Evolutionary conservation across 2,329 filamentous ascomycete genomes (phyloP), one percentile per base, ranked within the genome.

Genomic region (Phyllosticta citriasiana): DNA sequence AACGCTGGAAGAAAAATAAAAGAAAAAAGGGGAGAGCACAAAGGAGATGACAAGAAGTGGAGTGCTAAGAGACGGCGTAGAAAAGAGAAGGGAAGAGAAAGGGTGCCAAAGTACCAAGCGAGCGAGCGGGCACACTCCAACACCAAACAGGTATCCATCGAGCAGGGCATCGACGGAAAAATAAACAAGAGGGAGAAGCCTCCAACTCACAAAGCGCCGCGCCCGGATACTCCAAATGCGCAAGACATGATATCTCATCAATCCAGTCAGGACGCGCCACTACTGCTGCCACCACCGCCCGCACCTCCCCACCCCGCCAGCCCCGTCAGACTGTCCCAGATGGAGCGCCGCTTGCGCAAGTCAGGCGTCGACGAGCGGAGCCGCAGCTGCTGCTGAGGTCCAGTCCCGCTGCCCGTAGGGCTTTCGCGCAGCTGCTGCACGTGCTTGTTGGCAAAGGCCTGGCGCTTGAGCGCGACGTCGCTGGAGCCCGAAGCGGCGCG

Each of bases 281-380:
- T 12, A 16, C 33, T 10, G 14, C 33, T 10, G 4, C 33, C 33
- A 16, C 1, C 33, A 12, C 5, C 33, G 8, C 5, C 33, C 5
- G 33, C 33, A 12, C 33, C 33, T 55, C 25, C 55, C 58, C 58
- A 60, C 30, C 58, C 53, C 30, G 58, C 58, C 53, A 60, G 55
- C 19, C 51, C 58, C 2, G 58, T 60, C 25, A 60, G 30, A 52
- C 53, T 60, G 54, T 60, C 50, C 58, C 58, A 60, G 54, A 60
- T 51, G 9, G 58, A 60, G 26, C 58, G 50, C 12, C 27, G 54
- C 35, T 60, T 60, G 12, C 58, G 30, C 50, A 60, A n/a, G n/a
- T 12, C 55, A 3, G 35, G 53, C n/a, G 58, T 33, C n/a, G 58
- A 59, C 14, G 53, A 25, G 2, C 54, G 57, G 16, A 35, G 14